Evolutionary conservation across 805 yeast genomes (phyloP), one percentile per base, ranked within the genome.

Genomic region (Zygoascus bituminiphila): DNA sequence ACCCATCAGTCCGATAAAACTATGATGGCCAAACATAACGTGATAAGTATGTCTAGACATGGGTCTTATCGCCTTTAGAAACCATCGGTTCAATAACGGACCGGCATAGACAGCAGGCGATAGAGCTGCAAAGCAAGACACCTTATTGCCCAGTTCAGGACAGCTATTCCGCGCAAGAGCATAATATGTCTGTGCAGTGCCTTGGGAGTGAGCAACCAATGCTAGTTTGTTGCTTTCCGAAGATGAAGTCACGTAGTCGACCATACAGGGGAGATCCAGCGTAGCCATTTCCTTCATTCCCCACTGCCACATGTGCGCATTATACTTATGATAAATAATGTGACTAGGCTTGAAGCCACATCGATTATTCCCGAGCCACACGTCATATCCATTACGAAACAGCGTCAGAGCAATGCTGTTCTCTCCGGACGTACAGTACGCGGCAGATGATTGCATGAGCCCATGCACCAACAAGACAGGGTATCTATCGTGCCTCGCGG

Each of bases 31-130:
- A 65, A 88, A 86, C 35, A 83, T 69, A 41, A 54, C 29, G 29
- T 61, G 61, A 54, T 60, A 70, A 7, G 49, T 45, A 4, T 42
- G 35, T 9, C 52, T 47, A 9, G 61, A 54, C 25, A 62, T 51
- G 37, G 46, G 26, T 7, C 69, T 53, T 10, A 66, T 51, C 40
- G 60, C 48, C 49, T 55, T 54, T 44, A 69, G 55, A 51, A 62
- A 67, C 63, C 68, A 61, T 6, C 68, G 77, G 55, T 84, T 77
- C 24, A 91, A 69, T 41, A 88, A 65, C 1, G 79, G 71, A 0
- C 98, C 98, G 0, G 95, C 94, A 61, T 78, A 93, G 2, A 88
- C 81, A 0, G 98, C 98, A 0, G 98, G 98, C 0, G 97, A 85
- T 47, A 91, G 66, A 0, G 91, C 86, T 24, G 86, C 71, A 59